Evolutionary conservation across 495 filamentous ascomycete genomes (phyloP).

Genomic region (Physcia stellaris): DNA sequence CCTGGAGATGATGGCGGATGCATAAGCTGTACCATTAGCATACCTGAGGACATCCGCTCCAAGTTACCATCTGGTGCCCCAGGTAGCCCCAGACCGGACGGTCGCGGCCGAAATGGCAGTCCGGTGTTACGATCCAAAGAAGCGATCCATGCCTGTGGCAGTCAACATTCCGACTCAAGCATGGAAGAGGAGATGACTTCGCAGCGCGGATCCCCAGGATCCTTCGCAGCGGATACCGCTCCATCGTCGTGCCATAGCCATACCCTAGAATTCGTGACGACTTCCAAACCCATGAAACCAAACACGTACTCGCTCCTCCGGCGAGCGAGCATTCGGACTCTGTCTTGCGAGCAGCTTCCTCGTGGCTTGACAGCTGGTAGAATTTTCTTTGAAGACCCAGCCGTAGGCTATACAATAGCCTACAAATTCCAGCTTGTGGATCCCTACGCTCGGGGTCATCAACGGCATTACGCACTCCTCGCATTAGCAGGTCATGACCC

Average conservation of each 20-base stretch:
- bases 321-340: conserved; percentile 70
- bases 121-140: conserved; percentile 44
- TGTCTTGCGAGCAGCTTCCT: conserved; percentile 75
- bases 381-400: conserved; percentile 73
- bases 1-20: conserved; percentile 33
- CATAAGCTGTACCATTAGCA: conserved; percentile 42
- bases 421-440: conserved; percentile 86
- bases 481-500: conserved; percentile 63
- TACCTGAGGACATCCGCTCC: conserved; percentile 40
- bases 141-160: conserved; percentile 32
- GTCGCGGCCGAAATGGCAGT: conserved; percentile 36
- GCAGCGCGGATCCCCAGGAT: conserved; percentile 11
- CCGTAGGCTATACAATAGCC: conserved; percentile 78
- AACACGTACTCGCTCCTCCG: conserved; percentile 73
- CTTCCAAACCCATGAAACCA: conserved; percentile 62
- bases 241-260: conserved; percentile 53
- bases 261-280: conserved; percentile 74
- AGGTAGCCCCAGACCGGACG: conserved; percentile 33
- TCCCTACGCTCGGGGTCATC: conserved; percentile 72
- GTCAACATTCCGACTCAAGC: conserved; percentile 23
- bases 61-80: conserved; percentile 40
- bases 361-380: conserved; percentile 62
- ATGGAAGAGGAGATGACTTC: conserved; percentile 25
- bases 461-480: conserved; percentile 76
- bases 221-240: conserved; percentile 28